Conservation (phyloP, 192 early-diverging fungal species). For the Coemansia sp. region DNA sequence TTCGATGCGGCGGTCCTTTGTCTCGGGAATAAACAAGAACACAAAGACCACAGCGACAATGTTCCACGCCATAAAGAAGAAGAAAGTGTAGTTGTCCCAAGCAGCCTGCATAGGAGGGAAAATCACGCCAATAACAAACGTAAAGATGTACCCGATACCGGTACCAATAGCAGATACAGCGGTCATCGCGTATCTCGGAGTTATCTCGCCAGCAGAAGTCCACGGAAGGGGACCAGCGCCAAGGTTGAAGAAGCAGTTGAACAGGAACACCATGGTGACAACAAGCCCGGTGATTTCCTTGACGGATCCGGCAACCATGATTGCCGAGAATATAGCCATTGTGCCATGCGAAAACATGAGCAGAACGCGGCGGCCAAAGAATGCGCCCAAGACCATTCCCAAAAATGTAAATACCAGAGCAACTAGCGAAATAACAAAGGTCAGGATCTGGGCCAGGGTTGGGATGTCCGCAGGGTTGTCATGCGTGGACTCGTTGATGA, state of each 20-base stretch:
- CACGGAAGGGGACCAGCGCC: slow-evolving; percentile 84
- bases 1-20: slow-evolving; percentile 75
- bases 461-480: slow-evolving; percentile 53
- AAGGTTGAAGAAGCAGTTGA: slow-evolving; percentile 76
- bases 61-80: slow-evolving; percentile 73
- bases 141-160: slow-evolving; percentile 70
- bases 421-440: slow-evolving; percentile 52
- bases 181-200: slow-evolving; percentile 74
- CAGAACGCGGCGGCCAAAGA: slow-evolving; percentile 70
- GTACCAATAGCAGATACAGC: slow-evolving; percentile 72
- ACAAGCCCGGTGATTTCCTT: slow-evolving; percentile 59
- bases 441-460: slow-evolving; percentile 54
- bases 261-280: slow-evolving; percentile 70
- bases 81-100: slow-evolving; percentile 59
- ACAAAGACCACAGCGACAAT: slow-evolving; percentile 68
- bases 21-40: slow-evolving; percentile 78
- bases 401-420: slow-evolving; percentile 49
- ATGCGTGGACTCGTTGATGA: slow-evolving; percentile 63
- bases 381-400: slow-evolving; percentile 66
- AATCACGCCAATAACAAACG: slow-evolving; percentile 65
- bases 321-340: slow-evolving; percentile 64
- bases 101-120: slow-evolving; percentile 61
- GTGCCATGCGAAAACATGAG: slow-evolving; percentile 68
- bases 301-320: slow-evolving; percentile 66
- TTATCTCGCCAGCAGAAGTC: slow-evolving; percentile 75